Evolutionary conservation across 352 stramenopile species (phyloP).

Genomic region (Phytophthora macrochlamydospora): DNA sequence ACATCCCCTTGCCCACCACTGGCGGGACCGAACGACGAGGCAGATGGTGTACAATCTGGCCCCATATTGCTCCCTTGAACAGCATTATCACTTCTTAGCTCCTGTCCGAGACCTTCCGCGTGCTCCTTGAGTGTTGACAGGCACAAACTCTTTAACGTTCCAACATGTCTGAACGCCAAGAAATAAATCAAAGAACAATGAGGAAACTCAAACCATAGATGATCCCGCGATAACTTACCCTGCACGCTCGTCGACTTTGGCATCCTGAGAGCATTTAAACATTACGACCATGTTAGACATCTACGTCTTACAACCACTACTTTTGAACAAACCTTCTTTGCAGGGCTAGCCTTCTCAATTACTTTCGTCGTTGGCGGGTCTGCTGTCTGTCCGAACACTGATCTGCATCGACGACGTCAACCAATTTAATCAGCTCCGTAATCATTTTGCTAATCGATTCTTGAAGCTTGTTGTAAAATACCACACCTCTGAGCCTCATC

Average conservation of each 20-base stretch:
- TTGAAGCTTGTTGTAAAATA: conserved; percentile 2
- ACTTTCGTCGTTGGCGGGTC: not conserved
- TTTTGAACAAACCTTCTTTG: not conserved
- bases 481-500: conserved; percentile 17
- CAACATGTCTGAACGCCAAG: conserved; percentile 25
- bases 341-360: not conserved
- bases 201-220: conserved; percentile 4
- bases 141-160: conserved; percentile 37
- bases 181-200: conserved; percentile 5
- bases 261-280: not conserved
- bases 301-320: not conserved
- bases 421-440: not conserved
- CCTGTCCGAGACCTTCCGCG: conserved; percentile 4
- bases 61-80: not conserved
- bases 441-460: conserved; percentile 1
- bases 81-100: not conserved
- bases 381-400: not conserved
- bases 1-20: not conserved
- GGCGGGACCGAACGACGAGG: not conserved
- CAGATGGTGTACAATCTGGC: not conserved
- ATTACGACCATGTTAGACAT: not conserved
- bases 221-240: conserved; percentile 16
- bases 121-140: conserved; percentile 27
- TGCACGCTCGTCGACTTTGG: conserved; percentile 4
- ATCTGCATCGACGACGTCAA: not conserved